phyloP scores from a whole-genome alignment of 495 filamentous ascomycete species.

The Penicillium nucicola region DNA sequence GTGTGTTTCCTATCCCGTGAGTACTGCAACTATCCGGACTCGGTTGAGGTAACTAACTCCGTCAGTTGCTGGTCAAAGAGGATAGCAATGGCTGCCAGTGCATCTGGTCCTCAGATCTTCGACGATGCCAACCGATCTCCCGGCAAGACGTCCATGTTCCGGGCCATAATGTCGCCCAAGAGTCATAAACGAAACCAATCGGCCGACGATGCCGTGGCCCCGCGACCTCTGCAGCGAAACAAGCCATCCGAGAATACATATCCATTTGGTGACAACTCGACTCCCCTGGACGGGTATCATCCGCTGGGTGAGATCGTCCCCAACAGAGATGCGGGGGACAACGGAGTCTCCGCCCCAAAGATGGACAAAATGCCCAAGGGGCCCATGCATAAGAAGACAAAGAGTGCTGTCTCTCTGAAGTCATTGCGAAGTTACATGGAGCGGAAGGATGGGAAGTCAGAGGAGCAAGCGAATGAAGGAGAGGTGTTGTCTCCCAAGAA shows the following conservation, averaged over 20 bases:
- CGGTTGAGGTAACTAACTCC: no score
- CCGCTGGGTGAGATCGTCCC: conserved; percentile 38
- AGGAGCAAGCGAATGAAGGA: conserved; percentile 31
- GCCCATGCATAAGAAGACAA: conserved; percentile 58
- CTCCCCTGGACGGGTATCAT: conserved; percentile 22
- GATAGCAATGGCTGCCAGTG: conserved; percentile 38
- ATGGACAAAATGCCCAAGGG: conserved; percentile 29
- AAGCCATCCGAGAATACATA: conserved; percentile 20
- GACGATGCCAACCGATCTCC: conserved; percentile 40
- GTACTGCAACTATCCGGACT: conserved; percentile 28
- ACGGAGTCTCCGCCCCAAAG: conserved; percentile 16
- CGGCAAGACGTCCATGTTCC: conserved; percentile 41
- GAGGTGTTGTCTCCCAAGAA: conserved; percentile 65
- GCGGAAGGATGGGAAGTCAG: conserved; percentile 49
- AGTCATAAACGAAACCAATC: conserved; percentile 41
- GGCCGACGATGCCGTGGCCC: conserved; percentile 31
- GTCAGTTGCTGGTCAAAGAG: conserved; percentile 33
- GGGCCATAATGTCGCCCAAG: conserved; percentile 42
- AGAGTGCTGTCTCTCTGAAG: conserved; percentile 65
- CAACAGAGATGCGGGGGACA: conserved; percentile 35
- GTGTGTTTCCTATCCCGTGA: conserved; percentile 24
- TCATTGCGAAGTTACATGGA: conserved; percentile 54
- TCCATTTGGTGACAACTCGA: conserved; percentile 26
- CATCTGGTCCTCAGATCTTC: conserved; percentile 41
- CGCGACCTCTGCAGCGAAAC: conserved; percentile 9